Percentiles rank a stretch among this genome's conserved stretches.
phyloP scores from a whole-genome alignment of 192 early-diverging fungal species.

The Oehlia diaphana region DNA sequence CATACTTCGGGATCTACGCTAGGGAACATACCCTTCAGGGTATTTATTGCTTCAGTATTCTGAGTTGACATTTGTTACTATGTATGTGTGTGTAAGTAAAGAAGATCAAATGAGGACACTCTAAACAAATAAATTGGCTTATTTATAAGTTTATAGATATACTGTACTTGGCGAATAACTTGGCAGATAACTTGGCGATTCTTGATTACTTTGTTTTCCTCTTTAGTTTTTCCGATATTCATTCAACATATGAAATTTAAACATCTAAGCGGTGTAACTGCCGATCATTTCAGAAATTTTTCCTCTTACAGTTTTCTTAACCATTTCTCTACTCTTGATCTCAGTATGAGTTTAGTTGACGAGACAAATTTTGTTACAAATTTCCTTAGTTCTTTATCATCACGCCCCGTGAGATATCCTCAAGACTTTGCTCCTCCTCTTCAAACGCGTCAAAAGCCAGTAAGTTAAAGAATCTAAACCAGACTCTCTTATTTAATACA shows the following conservation, averaged over 20 bases:
- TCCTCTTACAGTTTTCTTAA: no score
- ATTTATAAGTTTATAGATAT: no score
- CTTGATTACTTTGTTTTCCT: no score
- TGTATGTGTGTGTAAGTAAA: no score
- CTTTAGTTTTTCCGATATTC: no score
- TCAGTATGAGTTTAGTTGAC: constrained; percentile 19
- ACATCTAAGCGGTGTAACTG: no score
- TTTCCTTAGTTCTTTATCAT: constrained; percentile 3
- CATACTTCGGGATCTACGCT: constrained; percentile 50
- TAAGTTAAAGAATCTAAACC: not conserved
- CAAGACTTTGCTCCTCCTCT: constrained; percentile 26
- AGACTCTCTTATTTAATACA: not conserved
- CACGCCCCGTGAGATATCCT: constrained; percentile 24
- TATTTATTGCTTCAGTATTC: constrained; percentile 36
- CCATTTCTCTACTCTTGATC: not conserved
- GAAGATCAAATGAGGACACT: no score
- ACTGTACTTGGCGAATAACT: no score
- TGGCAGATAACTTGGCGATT: no score
- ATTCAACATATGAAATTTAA: no score
- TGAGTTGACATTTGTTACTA: constrained; percentile 16
- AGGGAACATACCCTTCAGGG: constrained; percentile 56
- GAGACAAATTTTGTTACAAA: constrained; percentile 22
- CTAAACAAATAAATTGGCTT: no score
- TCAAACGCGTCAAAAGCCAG: constrained; percentile 18
- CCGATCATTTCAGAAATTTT: no score